Conservation (phyloP, 768 basidiomycete species). For the Phanerochaete sordida region DNA sequence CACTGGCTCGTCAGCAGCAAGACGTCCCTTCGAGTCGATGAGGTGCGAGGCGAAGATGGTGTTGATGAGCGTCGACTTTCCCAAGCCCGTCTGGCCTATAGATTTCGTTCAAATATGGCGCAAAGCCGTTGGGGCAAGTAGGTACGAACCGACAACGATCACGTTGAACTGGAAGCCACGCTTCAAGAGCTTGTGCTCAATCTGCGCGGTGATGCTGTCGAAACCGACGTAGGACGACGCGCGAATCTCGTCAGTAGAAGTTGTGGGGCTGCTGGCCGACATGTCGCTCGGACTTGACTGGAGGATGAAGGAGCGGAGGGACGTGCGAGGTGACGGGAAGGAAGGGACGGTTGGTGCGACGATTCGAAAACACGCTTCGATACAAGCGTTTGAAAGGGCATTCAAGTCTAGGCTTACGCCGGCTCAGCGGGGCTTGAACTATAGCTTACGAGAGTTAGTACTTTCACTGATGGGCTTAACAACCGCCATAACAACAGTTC, state of each 20-base stretch:
- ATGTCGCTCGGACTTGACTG: background rate
- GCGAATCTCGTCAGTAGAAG: slow-evolving; percentile 71
- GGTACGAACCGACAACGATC: slow-evolving; percentile 84
- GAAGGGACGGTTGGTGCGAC: background rate
- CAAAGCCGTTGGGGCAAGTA: background rate
- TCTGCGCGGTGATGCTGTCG: slow-evolving; percentile 95
- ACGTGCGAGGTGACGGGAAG: background rate
- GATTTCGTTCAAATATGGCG: background rate
- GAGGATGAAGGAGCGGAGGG: background rate
- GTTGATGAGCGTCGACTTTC: slow-evolving; percentile 98
- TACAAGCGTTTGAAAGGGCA: background rate
- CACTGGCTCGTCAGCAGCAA: slow-evolving; percentile 83
- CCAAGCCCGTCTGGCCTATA: slow-evolving; percentile 92
- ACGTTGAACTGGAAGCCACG: slow-evolving; percentile 99
- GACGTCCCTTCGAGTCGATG: slow-evolving; percentile 94
- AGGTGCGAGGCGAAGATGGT: slow-evolving; percentile 99
- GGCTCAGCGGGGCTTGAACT: background rate
- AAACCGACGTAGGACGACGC: slow-evolving; percentile 95
- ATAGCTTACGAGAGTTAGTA: background rate
- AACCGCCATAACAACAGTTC: background rate
- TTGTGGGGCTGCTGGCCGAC: background rate
- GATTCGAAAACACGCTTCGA: background rate
- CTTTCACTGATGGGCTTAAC: background rate
- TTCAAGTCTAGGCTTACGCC: background rate
- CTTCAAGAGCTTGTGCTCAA: slow-evolving; percentile 98